phyloP scores from a whole-genome alignment of 805 yeast species.

The Yarrowia sp. region DNA sequence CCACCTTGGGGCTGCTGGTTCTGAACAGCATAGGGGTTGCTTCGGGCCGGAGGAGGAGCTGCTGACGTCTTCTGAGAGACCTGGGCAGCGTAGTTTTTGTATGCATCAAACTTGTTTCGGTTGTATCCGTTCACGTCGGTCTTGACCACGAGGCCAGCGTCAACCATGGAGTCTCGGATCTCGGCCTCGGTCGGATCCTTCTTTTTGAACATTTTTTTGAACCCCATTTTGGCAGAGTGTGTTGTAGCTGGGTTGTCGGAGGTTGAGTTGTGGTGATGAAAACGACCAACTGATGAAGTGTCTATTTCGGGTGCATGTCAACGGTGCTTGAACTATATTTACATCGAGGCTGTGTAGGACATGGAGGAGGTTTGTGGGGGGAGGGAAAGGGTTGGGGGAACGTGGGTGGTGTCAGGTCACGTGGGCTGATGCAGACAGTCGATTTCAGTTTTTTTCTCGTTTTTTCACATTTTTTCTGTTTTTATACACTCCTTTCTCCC shows the following conservation, averaged over 20 bases:
- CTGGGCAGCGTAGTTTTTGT: slow-evolving; percentile 23
- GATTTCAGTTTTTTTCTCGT: no score
- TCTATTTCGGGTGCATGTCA: not conserved
- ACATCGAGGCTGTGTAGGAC: not conserved
- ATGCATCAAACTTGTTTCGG: slow-evolving; percentile 25
- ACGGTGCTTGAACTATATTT: not conserved
- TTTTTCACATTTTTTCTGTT: no score
- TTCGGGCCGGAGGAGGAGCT: not conserved
- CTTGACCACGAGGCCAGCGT: not conserved
- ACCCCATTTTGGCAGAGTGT: not conserved
- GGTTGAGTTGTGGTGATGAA: not conserved
- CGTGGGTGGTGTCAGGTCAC: no score
- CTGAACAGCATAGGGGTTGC: slow-evolving; percentile 17
- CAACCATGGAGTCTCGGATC: slow-evolving; percentile 11
- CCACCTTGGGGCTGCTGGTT: not conserved
- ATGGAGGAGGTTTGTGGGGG: no score
- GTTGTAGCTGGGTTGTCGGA: not conserved
- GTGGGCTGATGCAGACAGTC: no score
- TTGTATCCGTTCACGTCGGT: slow-evolving; percentile 5
- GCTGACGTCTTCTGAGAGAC: not conserved
- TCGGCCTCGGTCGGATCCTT: slow-evolving; percentile 22
- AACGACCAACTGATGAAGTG: slow-evolving; percentile 3
- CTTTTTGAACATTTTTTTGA: slow-evolving; percentile 21
- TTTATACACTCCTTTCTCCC: no score
- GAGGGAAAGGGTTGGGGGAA: no score